Percentiles rank a stretch among this genome's conserved stretches.
These are phyloP conservation scores for Picochlorum sp. DNA, from an alignment of 139 green algal species.

Conservation along the genomic window DNA sequence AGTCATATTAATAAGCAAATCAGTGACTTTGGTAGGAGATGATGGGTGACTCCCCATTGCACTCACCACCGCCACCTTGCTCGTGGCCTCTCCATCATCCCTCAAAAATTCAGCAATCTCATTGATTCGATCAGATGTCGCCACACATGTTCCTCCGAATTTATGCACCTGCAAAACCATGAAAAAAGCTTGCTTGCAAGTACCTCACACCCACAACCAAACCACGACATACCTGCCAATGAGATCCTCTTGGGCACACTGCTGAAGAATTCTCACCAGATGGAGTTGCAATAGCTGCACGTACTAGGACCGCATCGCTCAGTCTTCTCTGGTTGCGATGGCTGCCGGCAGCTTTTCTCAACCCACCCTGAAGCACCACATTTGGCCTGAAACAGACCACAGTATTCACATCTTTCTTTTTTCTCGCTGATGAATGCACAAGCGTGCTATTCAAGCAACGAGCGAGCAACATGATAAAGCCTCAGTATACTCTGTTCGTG, in stretches of 20 bases:
- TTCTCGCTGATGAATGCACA: too few species aligned
- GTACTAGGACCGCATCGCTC: neutral
- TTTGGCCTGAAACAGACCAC: too few species aligned
- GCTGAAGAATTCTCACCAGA: neutral
- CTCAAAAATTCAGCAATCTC: constrained; percentile 68
- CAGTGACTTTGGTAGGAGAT: constrained; percentile 78
- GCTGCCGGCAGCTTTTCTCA: neutral
- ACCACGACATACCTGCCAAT: constrained; percentile 1
- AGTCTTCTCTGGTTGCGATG: neutral
- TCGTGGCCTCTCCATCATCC: constrained; percentile 26
- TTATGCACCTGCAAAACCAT: constrained; percentile 79
- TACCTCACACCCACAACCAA: neutral
- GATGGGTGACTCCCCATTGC: constrained; percentile 72
- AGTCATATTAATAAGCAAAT: constrained; percentile 89
- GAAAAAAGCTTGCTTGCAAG: constrained; percentile 4
- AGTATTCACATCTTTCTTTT: too few species aligned
- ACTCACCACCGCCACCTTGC: constrained; percentile 63
- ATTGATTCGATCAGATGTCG: constrained; percentile 69
- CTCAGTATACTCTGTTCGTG: too few species aligned
- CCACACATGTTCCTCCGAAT: constrained; percentile 96
- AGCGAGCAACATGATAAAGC: too few species aligned
- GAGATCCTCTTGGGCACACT: neutral
- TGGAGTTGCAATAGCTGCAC: neutral
- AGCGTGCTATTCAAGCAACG: too few species aligned
- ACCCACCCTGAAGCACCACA: too few species aligned